Evolutionary conservation across 768 basidiomycete species (phyloP).

Genomic region (Suillus luteus): DNA sequence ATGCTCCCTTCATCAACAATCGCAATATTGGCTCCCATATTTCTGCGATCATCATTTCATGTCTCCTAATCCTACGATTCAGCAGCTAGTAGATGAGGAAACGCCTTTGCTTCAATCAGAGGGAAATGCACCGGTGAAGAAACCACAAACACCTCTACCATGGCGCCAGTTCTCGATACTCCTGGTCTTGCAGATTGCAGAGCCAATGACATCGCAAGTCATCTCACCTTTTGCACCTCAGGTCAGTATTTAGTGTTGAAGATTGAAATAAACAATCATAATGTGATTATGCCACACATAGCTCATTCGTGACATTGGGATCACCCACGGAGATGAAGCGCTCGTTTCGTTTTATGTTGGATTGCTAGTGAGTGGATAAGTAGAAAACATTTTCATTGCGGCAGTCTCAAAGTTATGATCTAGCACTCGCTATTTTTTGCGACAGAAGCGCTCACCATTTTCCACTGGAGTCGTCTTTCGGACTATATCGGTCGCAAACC

Average conservation of each 20-base stretch:
- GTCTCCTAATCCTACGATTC: constrained; percentile 6
- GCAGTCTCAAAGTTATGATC: neutral
- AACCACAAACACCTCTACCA: constrained; percentile 56
- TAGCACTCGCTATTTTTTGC: constrained; percentile 53
- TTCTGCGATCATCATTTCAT: constrained; percentile 11
- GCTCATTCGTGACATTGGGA: constrained; percentile 33
- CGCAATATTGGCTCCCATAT: neutral
- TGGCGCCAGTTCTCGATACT: constrained; percentile 70
- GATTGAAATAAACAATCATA: neutral
- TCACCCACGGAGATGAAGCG: constrained; percentile 48
- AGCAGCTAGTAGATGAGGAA: constrained; percentile 53
- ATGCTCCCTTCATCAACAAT: neutral
- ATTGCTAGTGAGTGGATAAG: constrained; percentile 40
- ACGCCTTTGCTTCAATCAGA: constrained; percentile 51
- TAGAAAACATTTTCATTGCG: neutral
- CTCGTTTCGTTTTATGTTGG: constrained; percentile 51
- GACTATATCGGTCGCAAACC: constrained; percentile 53
- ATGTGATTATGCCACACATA: constrained; percentile 13
- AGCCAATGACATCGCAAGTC: constrained; percentile 72
- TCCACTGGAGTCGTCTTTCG: constrained; percentile 52
- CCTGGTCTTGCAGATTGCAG: constrained; percentile 69
- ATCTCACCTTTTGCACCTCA: constrained; percentile 72
- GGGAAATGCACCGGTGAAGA: constrained; percentile 25
- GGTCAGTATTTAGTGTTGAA: constrained; percentile 37
- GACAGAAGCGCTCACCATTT: constrained; percentile 48